Base-by-base conservation (phyloP, 768 basidiomycete species). In the Mrakia gelida region DNA sequence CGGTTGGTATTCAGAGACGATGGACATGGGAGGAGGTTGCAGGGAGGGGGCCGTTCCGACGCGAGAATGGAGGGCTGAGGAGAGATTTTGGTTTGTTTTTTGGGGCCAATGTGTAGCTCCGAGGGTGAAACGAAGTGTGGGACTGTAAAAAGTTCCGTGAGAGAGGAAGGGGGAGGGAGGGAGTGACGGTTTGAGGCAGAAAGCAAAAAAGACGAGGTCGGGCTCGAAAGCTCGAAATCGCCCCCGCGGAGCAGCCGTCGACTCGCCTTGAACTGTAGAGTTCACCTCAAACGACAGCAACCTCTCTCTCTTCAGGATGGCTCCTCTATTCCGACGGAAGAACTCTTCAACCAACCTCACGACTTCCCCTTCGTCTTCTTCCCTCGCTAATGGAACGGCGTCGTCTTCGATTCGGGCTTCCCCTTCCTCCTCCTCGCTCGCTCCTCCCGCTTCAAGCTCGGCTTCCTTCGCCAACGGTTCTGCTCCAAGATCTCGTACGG, bases 371-470 rank as follows among this genome's bases (percentile, higher is more conserved):
- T 41, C 67, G 2, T 65, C 63, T 3, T 28, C 63, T 3, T 65
- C 63, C 21, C 34, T 70, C 67, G 67, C 67, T 2, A 70, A 70
- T 30, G 34, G 67, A 26, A 10, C 67, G 26, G 18, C 67, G 10
- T 65, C 30, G 11, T 34, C 63, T 3, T 32, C 34, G 16, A 52
- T 52, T 13, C 6, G 7, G 30, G 28, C 30, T n/a, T 32, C 63
- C 8, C 63, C n/a, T 18, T 70, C 67, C 38, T n/a, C 34, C 34
- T 41, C 34, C 67, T 70, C 65, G 34, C 65, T 70, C 67, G 67
- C 34, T 41, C 67, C 67, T 38, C 32, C 67, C 18, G 23, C 67
- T 23, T 41, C 67, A 2, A 23, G 32, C 67, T 38, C 67, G 15
- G 32, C 67, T 34, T 70, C 67, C 21, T n/a, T 43, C 34, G 67